Percentiles rank a stretch among this genome's conserved stretches.
phyloP scores from a whole-genome alignment of 129 eudicot species.

The Centaurea solstitialis region DNA sequence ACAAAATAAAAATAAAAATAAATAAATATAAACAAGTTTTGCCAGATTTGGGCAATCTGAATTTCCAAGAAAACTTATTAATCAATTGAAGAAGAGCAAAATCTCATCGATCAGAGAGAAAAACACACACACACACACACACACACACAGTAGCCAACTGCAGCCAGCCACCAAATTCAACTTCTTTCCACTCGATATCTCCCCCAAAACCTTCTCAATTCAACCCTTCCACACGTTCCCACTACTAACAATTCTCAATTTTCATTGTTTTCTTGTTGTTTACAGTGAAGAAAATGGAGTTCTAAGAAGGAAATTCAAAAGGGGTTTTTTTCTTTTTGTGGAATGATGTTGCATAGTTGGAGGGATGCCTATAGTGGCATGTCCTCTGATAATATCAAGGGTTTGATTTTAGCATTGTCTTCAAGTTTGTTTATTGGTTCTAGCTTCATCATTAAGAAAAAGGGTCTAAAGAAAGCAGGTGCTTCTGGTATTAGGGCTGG shows the following conservation, averaged over 20 bases:
- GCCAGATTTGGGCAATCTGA: background rate
- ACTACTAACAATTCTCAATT: background rate
- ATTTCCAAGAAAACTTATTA: background rate
- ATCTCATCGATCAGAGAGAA: background rate
- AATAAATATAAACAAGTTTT: no score
- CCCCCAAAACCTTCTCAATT: conserved; percentile 12
- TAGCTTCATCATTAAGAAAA: conserved; percentile 89
- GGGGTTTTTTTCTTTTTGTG: background rate
- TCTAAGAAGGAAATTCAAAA: background rate
- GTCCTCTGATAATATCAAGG: conserved; percentile 88
- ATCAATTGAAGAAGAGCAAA: no score
- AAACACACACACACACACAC: background rate
- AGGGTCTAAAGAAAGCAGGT: conserved; percentile 83
- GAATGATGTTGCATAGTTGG: conserved; percentile 45
- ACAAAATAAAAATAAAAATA: no score
- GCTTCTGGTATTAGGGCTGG: conserved; percentile 90
- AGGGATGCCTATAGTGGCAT: conserved; percentile 79
- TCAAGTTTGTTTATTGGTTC: conserved; percentile 88
- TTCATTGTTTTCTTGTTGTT: background rate
- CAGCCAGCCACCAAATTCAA: conserved; percentile 1
- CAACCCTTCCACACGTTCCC: background rate
- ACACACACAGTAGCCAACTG: background rate
- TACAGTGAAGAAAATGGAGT: conserved; percentile 15
- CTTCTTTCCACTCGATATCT: background rate
- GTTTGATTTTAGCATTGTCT: conserved; percentile 78